These are phyloP conservation scores for Penicillium sp. DNA, from an alignment of 2,329 filamentous ascomycete genomes.

Conservation along the genomic window DNA sequence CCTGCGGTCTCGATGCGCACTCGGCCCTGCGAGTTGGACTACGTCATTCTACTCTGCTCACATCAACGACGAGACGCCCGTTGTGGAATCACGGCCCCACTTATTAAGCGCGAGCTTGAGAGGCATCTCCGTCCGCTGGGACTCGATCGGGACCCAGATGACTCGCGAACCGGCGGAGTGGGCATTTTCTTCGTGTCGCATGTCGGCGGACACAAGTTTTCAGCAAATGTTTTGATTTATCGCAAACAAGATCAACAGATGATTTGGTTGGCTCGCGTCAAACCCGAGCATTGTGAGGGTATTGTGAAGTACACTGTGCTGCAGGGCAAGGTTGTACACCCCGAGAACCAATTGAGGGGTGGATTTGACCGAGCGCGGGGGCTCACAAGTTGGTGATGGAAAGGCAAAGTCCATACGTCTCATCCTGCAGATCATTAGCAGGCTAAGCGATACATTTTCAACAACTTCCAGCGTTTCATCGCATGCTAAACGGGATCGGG, in stretches of 20 bases:
- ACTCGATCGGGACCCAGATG: conserved; percentile 76
- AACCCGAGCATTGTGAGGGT: conserved; percentile 84
- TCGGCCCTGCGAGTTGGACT: conserved; percentile 73
- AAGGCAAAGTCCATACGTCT: too few relatives aligned
- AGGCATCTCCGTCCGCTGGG: conserved; percentile 78
- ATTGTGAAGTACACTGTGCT: conserved; percentile 81
- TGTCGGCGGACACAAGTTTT: conserved; percentile 91
- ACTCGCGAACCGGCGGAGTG: conserved; percentile 79
- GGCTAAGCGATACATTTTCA: too few relatives aligned
- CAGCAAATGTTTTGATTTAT: conserved; percentile 87
- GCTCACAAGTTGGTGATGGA: conserved; percentile 61
- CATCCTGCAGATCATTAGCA: too few relatives aligned
- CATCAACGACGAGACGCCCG: conserved; percentile 86
- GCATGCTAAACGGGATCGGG: neutral
- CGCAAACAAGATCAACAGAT: conserved; percentile 51
- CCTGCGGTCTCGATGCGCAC: conserved; percentile 42
- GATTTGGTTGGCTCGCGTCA: conserved; percentile 87
- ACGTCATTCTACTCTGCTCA: conserved; percentile 84
- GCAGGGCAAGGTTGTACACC: conserved; percentile 87
- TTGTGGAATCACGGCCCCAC: conserved; percentile 84
- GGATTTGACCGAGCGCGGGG: conserved; percentile 78
- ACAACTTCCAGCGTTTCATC: neutral
- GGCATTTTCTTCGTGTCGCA: conserved; percentile 92
- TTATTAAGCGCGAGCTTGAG: conserved; percentile 79
- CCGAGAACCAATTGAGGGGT: conserved; percentile 75